Percentiles rank a stretch among this genome's conserved stretches.
Evolutionary conservation across 164 flowering plant genomes (phyloP).

Genomic region (Malania oleifera): DNA sequence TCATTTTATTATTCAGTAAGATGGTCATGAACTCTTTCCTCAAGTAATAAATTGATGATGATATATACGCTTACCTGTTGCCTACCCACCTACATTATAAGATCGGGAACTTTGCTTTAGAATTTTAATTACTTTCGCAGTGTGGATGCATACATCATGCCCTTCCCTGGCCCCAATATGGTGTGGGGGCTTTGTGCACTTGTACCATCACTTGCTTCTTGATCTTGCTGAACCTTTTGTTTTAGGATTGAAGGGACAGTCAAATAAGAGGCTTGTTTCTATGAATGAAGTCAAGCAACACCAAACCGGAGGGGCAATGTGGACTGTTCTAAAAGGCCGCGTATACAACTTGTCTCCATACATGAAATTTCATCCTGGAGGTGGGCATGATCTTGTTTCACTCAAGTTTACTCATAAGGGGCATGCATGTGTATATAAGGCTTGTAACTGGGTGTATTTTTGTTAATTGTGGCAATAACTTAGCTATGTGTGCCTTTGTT

Average conservation of each 20-base stretch:
- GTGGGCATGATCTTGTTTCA: constrained; percentile 25
- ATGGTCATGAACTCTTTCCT: too few species aligned
- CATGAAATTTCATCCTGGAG: constrained; percentile 99
- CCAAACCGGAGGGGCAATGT: constrained; percentile 67
- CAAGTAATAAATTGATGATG: too few species aligned
- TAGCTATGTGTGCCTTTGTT: neutral
- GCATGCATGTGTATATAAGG: neutral
- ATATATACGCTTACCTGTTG: too few species aligned
- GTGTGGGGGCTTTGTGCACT: too few species aligned
- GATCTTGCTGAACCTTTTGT: constrained; percentile 6
- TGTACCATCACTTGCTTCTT: neutral
- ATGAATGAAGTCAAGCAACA: constrained; percentile 85
- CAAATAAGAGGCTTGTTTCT: constrained; percentile 79
- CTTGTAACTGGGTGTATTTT: neutral
- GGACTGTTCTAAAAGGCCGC: constrained; percentile 94
- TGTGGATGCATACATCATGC: too few species aligned
- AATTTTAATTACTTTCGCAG: too few species aligned
- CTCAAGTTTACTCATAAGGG: neutral
- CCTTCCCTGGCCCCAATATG: too few species aligned
- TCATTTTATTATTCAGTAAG: too few species aligned
- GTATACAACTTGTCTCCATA: constrained; percentile 93
- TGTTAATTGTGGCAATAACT: neutral
- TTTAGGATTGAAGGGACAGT: constrained; percentile 81
- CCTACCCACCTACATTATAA: too few species aligned
- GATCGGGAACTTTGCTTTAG: too few species aligned